phyloP scores from a whole-genome alignment of 2,329 filamentous ascomycete genomes.

The Paracorniculantispora psalliotae region DNA sequence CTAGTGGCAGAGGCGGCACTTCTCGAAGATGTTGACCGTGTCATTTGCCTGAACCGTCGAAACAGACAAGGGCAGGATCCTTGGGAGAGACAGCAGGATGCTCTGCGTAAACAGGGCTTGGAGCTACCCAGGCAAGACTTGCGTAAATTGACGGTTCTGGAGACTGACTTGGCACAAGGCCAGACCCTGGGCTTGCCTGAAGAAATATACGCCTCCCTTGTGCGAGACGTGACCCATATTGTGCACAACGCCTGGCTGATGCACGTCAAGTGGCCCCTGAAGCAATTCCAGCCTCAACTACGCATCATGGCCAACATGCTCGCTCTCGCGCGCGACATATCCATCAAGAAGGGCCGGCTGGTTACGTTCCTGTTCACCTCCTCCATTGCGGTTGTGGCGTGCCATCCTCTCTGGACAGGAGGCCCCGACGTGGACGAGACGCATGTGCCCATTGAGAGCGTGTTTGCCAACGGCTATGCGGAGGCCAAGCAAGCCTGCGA shows the following conservation, averaged over 20 bases:
- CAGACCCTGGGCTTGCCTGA: slow-evolving; percentile 40
- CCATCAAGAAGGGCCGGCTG: slow-evolving; percentile 13
- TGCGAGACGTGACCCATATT: slow-evolving; percentile 41
- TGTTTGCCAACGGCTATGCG: slow-evolving; percentile 44
- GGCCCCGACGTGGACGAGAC: slow-evolving; percentile 37
- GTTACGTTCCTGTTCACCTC: slow-evolving; percentile 38
- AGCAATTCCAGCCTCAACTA: slow-evolving; percentile 38
- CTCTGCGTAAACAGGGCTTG: slow-evolving; percentile 8
- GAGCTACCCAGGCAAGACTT: neutral
- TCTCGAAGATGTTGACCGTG: slow-evolving; percentile 21
- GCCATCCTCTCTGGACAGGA: slow-evolving; percentile 22
- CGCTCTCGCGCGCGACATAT: slow-evolving; percentile 33
- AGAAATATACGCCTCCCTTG: slow-evolving; percentile 32
- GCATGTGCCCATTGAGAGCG: slow-evolving; percentile 31
- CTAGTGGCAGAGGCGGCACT: slow-evolving; percentile 27
- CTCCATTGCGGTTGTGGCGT: slow-evolving; percentile 35
- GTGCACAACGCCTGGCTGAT: slow-evolving; percentile 50
- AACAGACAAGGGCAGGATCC: too few species aligned
- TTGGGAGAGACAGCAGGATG: slow-evolving; percentile 9
- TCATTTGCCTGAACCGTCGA: slow-evolving; percentile 47
- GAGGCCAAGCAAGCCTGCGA: slow-evolving; percentile 50
- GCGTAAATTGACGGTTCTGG: slow-evolving; percentile 9
- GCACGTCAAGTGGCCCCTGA: slow-evolving; percentile 34
- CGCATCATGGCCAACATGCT: slow-evolving; percentile 42
- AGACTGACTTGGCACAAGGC: slow-evolving; percentile 7